Evolutionary conservation across 202 grass and related monocot species (phyloP), one percentile per base, ranked within the genome.

Genomic region (Dendrocalamus latiflorus): DNA sequence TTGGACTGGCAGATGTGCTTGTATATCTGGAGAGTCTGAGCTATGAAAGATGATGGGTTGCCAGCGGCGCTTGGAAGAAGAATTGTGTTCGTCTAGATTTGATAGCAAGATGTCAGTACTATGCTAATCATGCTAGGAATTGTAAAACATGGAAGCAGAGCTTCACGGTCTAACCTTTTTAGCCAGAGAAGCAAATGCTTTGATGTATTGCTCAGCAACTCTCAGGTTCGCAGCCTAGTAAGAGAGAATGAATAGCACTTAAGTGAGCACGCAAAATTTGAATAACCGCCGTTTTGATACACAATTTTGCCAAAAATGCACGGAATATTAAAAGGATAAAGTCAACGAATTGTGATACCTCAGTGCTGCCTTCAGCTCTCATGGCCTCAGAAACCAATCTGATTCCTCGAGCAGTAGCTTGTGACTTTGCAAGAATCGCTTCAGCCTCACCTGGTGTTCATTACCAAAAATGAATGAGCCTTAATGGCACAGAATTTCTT

Each of bases 121-220:
- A 51, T 14, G 70, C 38, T 10, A 68, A 39, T 56, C 82, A 91
- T 47, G n/a, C 12, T 26, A 57, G 1, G 36, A 24, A 25, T 49
- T 57, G 9, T 38, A 39, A 56, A 65, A 81, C 14, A 58, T 24
- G 41, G 30, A 62, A 68, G 34, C 21, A 45, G 1, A 81, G 50
- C 28, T 71, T 82, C 16, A 47, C 26, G 36, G 21, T 49, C 41
- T 83, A 57, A 98, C 95, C 87, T 85, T 74, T 68, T 93, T 93
- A 8, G 95, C 93, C 76, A 98, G 81, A 58, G 81, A 51, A 72
- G 84, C 81, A 56, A 98, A 98, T 45, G 89, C 95, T 43, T 72
- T 87, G 6, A 98, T 87, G 77, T 98, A 98, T 67, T 98, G 93
- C 81, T 95, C 91, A 10, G 87, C 95, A 65, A 95, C 57, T 88